Percentiles rank a stretch among this genome's conserved stretches.
Conservation (phyloP, 2,329 filamentous ascomycete species). For the Annulohypoxylon truncatum region DNA sequence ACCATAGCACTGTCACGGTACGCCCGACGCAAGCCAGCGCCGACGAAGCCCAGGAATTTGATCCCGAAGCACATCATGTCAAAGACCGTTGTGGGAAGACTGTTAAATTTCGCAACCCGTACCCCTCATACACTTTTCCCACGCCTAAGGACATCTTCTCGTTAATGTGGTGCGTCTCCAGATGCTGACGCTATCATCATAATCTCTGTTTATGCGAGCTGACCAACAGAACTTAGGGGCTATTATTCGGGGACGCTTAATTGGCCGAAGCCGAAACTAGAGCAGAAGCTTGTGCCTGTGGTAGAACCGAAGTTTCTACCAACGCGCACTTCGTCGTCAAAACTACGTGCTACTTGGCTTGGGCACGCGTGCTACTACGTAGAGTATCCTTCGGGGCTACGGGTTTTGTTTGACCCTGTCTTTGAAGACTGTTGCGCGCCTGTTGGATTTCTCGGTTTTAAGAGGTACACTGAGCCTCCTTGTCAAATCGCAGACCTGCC, state of each 20-base stretch:
- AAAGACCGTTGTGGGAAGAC: constrained; percentile 54
- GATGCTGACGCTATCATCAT: too few species aligned
- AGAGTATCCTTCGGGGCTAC: constrained; percentile 86
- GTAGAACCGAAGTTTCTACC: constrained; percentile 74
- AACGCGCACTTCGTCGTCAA: constrained; percentile 63
- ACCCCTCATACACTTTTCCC: constrained; percentile 57
- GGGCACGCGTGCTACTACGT: constrained; percentile 95
- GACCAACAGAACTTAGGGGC: neutral
- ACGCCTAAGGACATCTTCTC: constrained; percentile 18
- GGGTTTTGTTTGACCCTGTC: constrained; percentile 93
- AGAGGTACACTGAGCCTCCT: constrained; percentile 80
- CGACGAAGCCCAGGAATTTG: constrained; percentile 56
- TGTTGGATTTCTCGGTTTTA: constrained; percentile 75
- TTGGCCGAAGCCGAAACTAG: constrained; percentile 71
- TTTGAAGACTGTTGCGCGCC: constrained; percentile 90
- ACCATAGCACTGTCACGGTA: constrained; percentile 43
- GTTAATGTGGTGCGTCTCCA: constrained; percentile 33
- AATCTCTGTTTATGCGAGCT: neutral
- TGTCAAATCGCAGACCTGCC: constrained; percentile 84
- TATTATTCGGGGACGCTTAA: neutral
- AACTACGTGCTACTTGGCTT: constrained; percentile 89
- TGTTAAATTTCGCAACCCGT: constrained; percentile 62
- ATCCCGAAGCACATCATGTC: constrained; percentile 62
- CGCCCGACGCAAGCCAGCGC: constrained; percentile 47
- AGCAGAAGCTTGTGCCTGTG: constrained; percentile 68